Base-by-base conservation (phyloP, 148 eudicot species). In the Vaccinium darrowii region DNA sequence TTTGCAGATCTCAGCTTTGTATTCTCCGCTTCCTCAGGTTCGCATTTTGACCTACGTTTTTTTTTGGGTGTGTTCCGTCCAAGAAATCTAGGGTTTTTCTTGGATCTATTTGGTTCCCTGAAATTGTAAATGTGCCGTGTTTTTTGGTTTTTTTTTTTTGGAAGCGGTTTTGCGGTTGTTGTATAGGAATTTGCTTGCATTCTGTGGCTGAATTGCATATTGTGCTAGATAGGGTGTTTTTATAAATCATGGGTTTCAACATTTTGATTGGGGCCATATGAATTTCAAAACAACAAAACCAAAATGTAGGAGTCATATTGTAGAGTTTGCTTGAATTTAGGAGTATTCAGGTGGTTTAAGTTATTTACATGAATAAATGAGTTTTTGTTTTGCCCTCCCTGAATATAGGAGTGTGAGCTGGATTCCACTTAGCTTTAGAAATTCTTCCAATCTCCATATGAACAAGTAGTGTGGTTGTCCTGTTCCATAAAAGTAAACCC, bases 81-180 rank as follows among this genome's bases (percentile, higher is more conserved):
- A 0, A 1, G 1, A 80, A 60, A 60, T n/a, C 83, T 80, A 80
- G 83, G 83, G 52, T 62, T 80, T n/a, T 1, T 39, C 2, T 11
- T 53, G 53, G 83, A 80, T 62, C 83, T 62, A 16, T 80, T 80
- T 2, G 54, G n/a, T 62, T 39, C 33, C 23, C 47, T 2, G 39
- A 78, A 53, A 78, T 53, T 78, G 69, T n/a, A 21, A 79, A 79
- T 79, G 67, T 79, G 67, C 82, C 15, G 33, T 79, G 50, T 16
- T 0, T 79, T 25, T 15, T 52, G 50, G 14, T 8, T n/a, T 12
- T 52, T 8, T 73, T 77, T 25, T 51, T 52, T 15, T 36, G 39
- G 50, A 18, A 50, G 18, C 53, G 16, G 27, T 49, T 51, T n/a
- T 36, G 47, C 73, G 18, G 73, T 25, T 25, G 14, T 18, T 50